Percentiles rank a stretch among this genome's conserved stretches.
These are phyloP conservation scores for Fusarium sp. DNA, from an alignment of 2,329 filamentous ascomycete genomes.

Conservation along the genomic window DNA sequence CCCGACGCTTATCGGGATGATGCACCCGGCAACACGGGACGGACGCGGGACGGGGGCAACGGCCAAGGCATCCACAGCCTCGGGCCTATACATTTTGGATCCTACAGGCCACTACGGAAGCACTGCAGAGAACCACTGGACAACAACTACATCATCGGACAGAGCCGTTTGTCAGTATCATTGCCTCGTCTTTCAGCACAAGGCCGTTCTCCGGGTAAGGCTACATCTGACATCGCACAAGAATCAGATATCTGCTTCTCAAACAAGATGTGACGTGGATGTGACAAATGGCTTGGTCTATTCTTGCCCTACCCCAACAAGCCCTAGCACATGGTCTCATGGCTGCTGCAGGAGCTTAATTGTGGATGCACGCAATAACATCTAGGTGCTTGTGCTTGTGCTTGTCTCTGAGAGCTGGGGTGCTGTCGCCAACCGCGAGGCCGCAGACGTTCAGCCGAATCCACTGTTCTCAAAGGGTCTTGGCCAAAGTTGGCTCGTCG, in stretches of 20 bases:
- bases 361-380: constrained; percentile 27
- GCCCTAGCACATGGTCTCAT: constrained; percentile 8
- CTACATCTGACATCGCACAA: constrained; percentile 18
- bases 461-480: constrained; percentile 2
- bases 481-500: constrained; percentile 9
- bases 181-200: not conserved
- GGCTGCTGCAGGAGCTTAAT: constrained; percentile 26
- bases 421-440: constrained; percentile 23
- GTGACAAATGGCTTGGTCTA: constrained; percentile 21
- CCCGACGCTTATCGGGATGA: constrained; percentile 29
- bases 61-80: not conserved
- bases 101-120: not conserved
- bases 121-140: not conserved
- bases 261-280: constrained; percentile 14
- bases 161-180: not conserved
- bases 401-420: constrained; percentile 13
- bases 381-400: not conserved
- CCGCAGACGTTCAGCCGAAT: constrained; percentile 30
- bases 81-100: not conserved
- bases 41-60: constrained; percentile 7
- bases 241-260: constrained; percentile 2
- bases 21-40: constrained; percentile 19
- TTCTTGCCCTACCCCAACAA: not conserved
- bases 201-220: constrained; percentile 17
- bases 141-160: not conserved